Evolutionary conservation across 2,329 filamentous ascomycete species (phyloP).

Genomic region (Microcyclospora tardicrescens): DNA sequence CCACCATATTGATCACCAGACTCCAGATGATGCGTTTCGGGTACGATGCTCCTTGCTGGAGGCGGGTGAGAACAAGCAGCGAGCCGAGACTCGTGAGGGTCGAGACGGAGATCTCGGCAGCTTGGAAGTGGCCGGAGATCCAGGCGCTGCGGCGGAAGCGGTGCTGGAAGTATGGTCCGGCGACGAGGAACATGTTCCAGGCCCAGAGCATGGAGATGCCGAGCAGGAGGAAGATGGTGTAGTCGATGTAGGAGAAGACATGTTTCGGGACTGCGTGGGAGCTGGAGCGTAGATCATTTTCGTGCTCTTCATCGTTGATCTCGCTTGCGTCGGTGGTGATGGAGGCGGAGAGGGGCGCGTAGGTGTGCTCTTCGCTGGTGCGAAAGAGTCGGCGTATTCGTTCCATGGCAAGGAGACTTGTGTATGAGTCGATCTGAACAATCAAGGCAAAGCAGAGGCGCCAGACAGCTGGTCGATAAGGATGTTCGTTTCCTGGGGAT

Average conservation of each 20-base stretch:
- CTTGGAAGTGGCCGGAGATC: slow-evolving; percentile 74
- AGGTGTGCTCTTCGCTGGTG: slow-evolving; percentile 14
- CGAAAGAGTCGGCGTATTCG: too few species aligned
- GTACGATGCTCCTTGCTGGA: slow-evolving; percentile 76
- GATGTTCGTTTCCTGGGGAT: too few species aligned
- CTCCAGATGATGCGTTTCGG: slow-evolving; percentile 70
- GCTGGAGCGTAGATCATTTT: neutral
- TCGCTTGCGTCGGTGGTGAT: slow-evolving; percentile 1
- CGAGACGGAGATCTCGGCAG: slow-evolving; percentile 74
- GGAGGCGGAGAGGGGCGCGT: slow-evolving; percentile 16
- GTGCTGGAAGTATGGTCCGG: slow-evolving; percentile 79
- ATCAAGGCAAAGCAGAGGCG: too few species aligned
- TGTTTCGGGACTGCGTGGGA: neutral
- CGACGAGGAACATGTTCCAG: slow-evolving; percentile 98
- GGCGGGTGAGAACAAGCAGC: slow-evolving; percentile 63
- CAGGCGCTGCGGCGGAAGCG: slow-evolving; percentile 61
- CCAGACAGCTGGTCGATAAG: too few species aligned
- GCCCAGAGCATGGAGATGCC: slow-evolving; percentile 96
- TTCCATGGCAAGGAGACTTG: too few species aligned
- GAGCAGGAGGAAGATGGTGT: slow-evolving; percentile 69
- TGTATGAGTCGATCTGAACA: too few species aligned
- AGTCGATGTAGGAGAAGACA: slow-evolving; percentile 72
- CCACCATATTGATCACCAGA: slow-evolving; percentile 60
- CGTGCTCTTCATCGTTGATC: neutral
- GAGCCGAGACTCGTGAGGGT: slow-evolving; percentile 68